These are phyloP conservation scores for Cercospora sp. DNA, from an alignment of 2,329 filamentous ascomycete species.

Conservation along the genomic window DNA sequence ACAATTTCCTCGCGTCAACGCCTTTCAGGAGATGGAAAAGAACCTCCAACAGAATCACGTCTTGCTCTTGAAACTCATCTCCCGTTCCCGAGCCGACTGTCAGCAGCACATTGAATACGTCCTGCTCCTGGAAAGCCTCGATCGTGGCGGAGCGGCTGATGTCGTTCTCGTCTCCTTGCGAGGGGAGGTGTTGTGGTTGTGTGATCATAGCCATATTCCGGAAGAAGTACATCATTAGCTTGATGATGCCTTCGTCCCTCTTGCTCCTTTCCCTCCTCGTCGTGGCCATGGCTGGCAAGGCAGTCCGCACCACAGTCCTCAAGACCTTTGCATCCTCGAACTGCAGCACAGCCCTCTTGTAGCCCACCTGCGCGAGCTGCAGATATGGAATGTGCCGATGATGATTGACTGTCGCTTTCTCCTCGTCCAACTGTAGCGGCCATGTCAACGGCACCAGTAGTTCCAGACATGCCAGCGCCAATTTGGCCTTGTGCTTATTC, in stretches of 20 bases:
- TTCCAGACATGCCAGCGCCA: constrained; percentile 84
- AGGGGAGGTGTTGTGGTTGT: constrained; percentile 68
- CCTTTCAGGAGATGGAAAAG: constrained; percentile 92
- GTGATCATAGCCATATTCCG: constrained; percentile 86
- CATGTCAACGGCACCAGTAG: constrained; percentile 90
- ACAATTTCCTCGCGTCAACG: constrained; percentile 78
- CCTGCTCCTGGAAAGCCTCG: constrained; percentile 84
- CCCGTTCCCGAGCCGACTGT: constrained; percentile 90
- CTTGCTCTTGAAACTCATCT: constrained; percentile 87
- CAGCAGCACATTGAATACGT: constrained; percentile 81
- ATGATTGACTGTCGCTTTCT: constrained; percentile 87
- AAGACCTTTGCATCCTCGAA: constrained; percentile 76
- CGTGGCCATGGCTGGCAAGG: constrained; percentile 80
- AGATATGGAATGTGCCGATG: constrained; percentile 88
- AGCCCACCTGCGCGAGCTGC: constrained; percentile 80
- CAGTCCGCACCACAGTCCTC: constrained; percentile 75
- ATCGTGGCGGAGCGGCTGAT: constrained; percentile 85
- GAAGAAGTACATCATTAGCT: constrained; percentile 82
- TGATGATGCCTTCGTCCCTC: constrained; percentile 89
- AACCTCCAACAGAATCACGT: constrained; percentile 85
- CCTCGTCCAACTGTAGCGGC: constrained; percentile 78
- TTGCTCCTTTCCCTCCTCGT: constrained; percentile 71
- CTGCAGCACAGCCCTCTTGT: constrained; percentile 86
- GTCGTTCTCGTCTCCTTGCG: constrained; percentile 85
- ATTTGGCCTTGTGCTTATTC: constrained; percentile 72